Percentiles rank a stretch among this genome's conserved stretches.
phyloP scores from a whole-genome alignment of 306 rosid species.

The Quercus suber region DNA sequence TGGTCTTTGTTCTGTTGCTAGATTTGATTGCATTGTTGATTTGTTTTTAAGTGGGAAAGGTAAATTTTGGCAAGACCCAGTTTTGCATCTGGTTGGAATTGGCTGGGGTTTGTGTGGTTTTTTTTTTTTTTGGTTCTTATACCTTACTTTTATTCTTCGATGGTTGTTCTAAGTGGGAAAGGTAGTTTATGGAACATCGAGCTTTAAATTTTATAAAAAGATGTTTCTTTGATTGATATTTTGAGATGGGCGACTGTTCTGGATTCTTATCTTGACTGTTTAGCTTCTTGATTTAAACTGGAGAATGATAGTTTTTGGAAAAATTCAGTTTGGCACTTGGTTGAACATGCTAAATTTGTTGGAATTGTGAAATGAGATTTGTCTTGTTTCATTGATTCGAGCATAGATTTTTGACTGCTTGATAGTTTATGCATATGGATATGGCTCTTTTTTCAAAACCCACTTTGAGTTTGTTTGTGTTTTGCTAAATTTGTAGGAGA shows the following conservation, averaged over 20 bases:
- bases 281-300: slow-evolving; percentile 13
- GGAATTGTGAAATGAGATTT: slow-evolving; percentile 13
- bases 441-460: slow-evolving; percentile 11
- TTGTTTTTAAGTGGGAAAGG: slow-evolving; percentile 22
- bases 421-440: slow-evolving; percentile 15
- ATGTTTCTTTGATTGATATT: slow-evolving; percentile 14
- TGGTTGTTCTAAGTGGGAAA: slow-evolving; percentile 13
- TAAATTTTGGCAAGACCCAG: slow-evolving; percentile 7
- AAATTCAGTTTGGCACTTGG: neutral
- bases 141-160: slow-evolving; percentile 10
- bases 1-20: slow-evolving; percentile 5
- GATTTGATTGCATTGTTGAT: slow-evolving; percentile 27
- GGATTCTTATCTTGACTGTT: neutral
- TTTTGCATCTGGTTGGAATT: slow-evolving; percentile 13
- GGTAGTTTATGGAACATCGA: slow-evolving; percentile 23
- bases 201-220: neutral
- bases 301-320: slow-evolving; percentile 10
- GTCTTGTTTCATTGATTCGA: slow-evolving; percentile 9
- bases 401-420: neutral
- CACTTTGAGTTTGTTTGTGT: slow-evolving; percentile 21
- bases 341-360: slow-evolving; percentile 7
- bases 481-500: slow-evolving; percentile 7
- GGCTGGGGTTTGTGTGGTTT: slow-evolving; percentile 17
- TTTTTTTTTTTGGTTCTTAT: slow-evolving; percentile 14
- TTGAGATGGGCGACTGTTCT: slow-evolving; percentile 4